phyloP scores from a whole-genome alignment of 2,329 filamentous ascomycete genomes.

The Ophiostoma ulmi region DNA sequence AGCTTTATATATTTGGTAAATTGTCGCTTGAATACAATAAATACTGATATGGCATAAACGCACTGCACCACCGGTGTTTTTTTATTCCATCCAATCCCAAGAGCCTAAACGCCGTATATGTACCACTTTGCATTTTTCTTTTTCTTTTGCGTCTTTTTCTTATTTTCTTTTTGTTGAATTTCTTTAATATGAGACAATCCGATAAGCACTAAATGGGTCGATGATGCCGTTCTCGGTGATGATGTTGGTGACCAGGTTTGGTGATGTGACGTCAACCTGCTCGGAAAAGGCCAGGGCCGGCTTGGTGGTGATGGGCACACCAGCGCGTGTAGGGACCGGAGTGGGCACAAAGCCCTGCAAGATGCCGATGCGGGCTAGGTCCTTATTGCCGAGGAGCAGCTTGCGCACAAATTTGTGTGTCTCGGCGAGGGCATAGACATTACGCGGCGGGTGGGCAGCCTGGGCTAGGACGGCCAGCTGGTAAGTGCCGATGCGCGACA shows the following conservation, averaged over 20 bases:
- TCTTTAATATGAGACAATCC: conserved; percentile 25
- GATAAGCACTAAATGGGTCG: conserved; percentile 25
- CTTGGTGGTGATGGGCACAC: conserved; percentile 27
- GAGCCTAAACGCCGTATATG: conserved; percentile 5
- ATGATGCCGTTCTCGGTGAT: conserved; percentile 69
- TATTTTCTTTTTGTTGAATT: not conserved
- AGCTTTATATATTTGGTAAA: not conserved
- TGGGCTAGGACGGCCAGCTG: conserved; percentile 81
- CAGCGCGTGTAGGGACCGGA: conserved; percentile 33
- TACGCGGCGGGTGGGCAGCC: conserved; percentile 45
- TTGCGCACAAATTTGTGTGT: conserved; percentile 94
- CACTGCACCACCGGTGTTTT: not conserved
- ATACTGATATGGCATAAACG: not conserved
- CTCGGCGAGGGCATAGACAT: conserved; percentile 87
- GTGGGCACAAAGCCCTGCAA: conserved; percentile 65
- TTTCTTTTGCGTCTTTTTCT: not conserved
- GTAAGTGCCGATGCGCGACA: conserved; percentile 78
- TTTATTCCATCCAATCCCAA: conserved; percentile 2
- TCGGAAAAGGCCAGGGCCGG: conserved; percentile 41
- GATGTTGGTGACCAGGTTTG: conserved; percentile 63
- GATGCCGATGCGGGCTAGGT: conserved; percentile 59
- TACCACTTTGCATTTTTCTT: not conserved
- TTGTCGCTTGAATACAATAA: conserved; percentile 1
- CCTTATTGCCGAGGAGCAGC: conserved; percentile 75
- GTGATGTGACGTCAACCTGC: conserved; percentile 68